Evolutionary conservation across 768 basidiomycete species (phyloP).

Genomic region (Lentinula lateritia): DNA sequence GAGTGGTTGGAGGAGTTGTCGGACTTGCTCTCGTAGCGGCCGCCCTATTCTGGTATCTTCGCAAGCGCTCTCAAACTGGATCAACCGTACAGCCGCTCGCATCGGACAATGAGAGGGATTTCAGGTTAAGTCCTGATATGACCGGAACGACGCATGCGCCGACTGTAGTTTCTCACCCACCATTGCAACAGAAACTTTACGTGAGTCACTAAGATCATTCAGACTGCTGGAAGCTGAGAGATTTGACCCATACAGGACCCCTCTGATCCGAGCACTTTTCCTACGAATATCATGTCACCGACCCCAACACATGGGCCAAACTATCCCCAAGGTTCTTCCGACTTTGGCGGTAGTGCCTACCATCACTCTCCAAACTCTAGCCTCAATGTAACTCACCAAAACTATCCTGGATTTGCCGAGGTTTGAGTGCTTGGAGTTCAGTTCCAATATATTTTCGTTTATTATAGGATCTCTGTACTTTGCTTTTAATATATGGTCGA

Average conservation of each 20-base stretch:
- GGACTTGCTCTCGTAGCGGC: conserved; percentile 15
- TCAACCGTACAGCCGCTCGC: neutral
- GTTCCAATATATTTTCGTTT: neutral
- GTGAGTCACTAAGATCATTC: conserved; percentile 14
- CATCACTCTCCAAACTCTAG: neutral
- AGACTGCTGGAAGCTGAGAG: neutral
- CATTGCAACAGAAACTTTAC: conserved; percentile 20
- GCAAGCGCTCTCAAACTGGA: conserved; percentile 6
- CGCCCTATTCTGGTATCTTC: conserved; percentile 10
- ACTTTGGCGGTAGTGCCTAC: neutral
- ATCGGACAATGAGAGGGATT: neutral
- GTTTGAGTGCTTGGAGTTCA: neutral
- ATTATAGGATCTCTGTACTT: neutral
- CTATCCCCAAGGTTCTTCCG: neutral
- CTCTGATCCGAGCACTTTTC: conserved; percentile 23
- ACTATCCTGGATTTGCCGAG: conserved; percentile 1
- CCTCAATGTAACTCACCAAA: neutral
- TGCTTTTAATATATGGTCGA: neutral
- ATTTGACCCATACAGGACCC: conserved; percentile 20
- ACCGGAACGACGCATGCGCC: conserved; percentile 3
- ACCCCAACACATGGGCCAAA: neutral
- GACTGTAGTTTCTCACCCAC: conserved; percentile 8
- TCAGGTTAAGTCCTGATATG: conserved; percentile 4
- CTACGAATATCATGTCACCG: neutral
- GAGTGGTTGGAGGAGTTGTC: conserved; percentile 19